Base-by-base conservation (phyloP, 2,329 filamentous ascomycete species). In the Neurospora sp. region DNA sequence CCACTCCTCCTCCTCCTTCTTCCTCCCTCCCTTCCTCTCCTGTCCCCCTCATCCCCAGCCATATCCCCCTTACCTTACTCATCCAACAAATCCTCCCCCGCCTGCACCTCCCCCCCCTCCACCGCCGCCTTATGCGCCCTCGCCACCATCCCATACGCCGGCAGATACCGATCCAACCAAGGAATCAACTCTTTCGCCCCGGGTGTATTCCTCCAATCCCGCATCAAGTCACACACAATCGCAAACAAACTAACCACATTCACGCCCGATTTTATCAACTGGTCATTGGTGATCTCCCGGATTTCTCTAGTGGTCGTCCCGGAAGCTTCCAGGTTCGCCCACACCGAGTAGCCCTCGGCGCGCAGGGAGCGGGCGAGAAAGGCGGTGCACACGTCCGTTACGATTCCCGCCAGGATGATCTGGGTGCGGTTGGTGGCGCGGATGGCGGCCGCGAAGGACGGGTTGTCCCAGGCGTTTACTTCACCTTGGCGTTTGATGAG, bases 381-480 rank as follows among this genome's bases (percentile, higher is more conserved):
- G 0, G 90, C 83, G 28, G 89, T 91, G 84, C 90, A 93, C 71
- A 93, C 90, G 77, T 93, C 91, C 0, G 91, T 93, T 2, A 87
- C 85, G 75, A 93, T 92, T 8, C 91, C 90, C 2, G 83, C 90
- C 17, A 94, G 79, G 76, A 93, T 91, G 75, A 93, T 82, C 78
- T 93, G 91, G 38, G 84, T 88, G 78, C 88, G 89, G 70, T 86
- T 86, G 4, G 89, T 86, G 1, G 89, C 89, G 73, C 84, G 80
- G 72, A 93, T 84, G 1, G 91, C 90, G 1, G 82, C 82, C 42
- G 85, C 85, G 81, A 93, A 93, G 0, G 91, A 86, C 2, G 84
- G 74, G 74, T 92, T 93, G 77, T 93, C 91, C 91, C 90, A 93
- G 2, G 91, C 91, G 76, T 93, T 86, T 75, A 93, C 90, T 76